These are phyloP conservation scores for Candida alai DNA, from an alignment of 805 yeast species.

Conservation along the genomic window DNA sequence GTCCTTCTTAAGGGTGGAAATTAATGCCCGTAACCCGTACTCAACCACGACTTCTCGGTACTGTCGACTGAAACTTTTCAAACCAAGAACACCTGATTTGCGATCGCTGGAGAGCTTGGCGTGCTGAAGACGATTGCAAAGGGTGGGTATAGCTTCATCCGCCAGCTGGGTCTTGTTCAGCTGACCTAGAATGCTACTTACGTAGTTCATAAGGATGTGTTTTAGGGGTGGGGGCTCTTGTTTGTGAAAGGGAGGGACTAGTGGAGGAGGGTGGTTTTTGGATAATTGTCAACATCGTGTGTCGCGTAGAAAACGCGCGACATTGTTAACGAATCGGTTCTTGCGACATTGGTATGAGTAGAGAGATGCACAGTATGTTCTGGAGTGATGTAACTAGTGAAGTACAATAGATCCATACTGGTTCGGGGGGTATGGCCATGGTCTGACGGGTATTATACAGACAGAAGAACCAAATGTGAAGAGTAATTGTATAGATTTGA, in stretches of 20 bases:
- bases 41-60: conserved; percentile 90
- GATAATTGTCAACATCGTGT: too few species aligned
- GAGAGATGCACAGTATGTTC: too few species aligned
- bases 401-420: too few species aligned
- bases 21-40: conserved; percentile 72
- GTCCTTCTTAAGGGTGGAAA: conserved; percentile 63
- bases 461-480: too few species aligned
- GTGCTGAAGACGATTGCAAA: conserved; percentile 83
- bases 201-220: conserved; percentile 31
- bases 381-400: too few species aligned
- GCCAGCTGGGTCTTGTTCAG: conserved; percentile 44
- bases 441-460: too few species aligned
- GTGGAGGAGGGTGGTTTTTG: neutral
- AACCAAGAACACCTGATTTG: conserved; percentile 83
- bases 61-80: conserved; percentile 84
- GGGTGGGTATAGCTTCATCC: conserved; percentile 81
- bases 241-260: neutral
- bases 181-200: conserved; percentile 33
- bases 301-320: neutral
- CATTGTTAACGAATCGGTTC: too few species aligned
- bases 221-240: neutral
- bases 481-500: too few species aligned
- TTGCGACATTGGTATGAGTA: too few species aligned
- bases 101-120: conserved; percentile 81
- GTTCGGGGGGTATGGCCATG: too few species aligned